Percentiles rank a stretch among this genome's conserved stretches.
These are phyloP conservation scores for Solanum arcanum DNA, from an alignment of 257 asterid genomes.

Conservation along the genomic window DNA sequence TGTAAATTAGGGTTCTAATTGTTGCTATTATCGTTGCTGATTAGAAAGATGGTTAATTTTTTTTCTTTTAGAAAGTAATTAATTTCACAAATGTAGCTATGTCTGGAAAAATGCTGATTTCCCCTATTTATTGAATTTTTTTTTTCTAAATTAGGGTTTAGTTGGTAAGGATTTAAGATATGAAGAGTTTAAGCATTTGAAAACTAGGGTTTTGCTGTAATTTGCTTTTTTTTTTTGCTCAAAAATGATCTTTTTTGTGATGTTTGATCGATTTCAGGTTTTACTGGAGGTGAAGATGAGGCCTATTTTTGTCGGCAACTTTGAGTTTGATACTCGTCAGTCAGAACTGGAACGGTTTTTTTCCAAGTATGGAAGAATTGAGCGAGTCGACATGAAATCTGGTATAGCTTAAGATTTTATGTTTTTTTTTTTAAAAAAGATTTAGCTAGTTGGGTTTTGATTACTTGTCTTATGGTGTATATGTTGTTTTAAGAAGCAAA, in stretches of 20 bases:
- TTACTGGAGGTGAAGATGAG: constrained; percentile 32
- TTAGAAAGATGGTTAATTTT: background rate
- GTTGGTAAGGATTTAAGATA: background rate
- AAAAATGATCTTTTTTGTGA: too few species aligned
- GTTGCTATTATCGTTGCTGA: background rate
- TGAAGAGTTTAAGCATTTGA: background rate
- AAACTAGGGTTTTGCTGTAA: background rate
- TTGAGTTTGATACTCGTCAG: constrained; percentile 78
- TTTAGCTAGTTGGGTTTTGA: background rate
- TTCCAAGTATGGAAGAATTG: constrained; percentile 76
- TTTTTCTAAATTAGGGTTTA: background rate
- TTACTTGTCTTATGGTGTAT: background rate
- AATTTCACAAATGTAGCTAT: background rate
- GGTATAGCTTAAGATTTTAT: too few species aligned
- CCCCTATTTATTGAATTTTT: background rate
- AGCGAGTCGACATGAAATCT: constrained; percentile 88
- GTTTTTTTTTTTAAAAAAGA: too few species aligned
- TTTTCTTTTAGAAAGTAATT: background rate
- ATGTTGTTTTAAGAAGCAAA: background rate
- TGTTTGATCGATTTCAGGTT: background rate
- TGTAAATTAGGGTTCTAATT: background rate
- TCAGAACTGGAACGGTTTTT: constrained; percentile 77
- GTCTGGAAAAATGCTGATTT: background rate
- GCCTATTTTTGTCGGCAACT: constrained; percentile 85
- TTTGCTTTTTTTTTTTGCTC: too few species aligned